Base-by-base conservation (phyloP, 345 rosid genomes). In the Hibiscus tridactylites region DNA sequence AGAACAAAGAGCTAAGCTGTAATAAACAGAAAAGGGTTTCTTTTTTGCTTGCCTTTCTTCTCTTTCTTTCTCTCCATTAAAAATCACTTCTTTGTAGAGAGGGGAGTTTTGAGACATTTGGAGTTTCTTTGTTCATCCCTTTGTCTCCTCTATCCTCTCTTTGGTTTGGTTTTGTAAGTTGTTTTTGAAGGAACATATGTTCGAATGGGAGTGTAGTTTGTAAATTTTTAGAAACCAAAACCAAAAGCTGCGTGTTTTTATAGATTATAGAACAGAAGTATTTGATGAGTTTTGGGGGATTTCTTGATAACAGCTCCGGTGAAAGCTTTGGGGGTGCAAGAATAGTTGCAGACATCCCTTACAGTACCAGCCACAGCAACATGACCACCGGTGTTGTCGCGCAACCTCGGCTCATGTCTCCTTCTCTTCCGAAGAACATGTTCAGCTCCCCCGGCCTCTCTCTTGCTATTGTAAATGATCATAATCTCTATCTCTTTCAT, bases 261-360 rank as follows among this genome's bases (percentile, higher is more conserved):
- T 11, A 65, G 68, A 42, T 19, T 44, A 11, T 2, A 65, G 54
- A 65, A 44, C 28, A 26, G 29, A 0, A 26, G 28, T 50, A 37
- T 79, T 82, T 87, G 65, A 87, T 90, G 95, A 90, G 88, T 85
- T 86, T 90, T 82, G 95, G 91, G 82, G 91, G 91, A 33, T 89
- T 87, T 74, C 83, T 87, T 42, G 95, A 86, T 35, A 85, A 70
- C 78, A 68, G 75, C 68, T 73, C 84, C 19, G 86, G 77, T 1
- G 84, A 84, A 67, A 88, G 63, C n/a, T 28, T 59, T 28, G 63
- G 83, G 6, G 83, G 85, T 75, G 83, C 80, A 66, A 83, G 83
- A 80, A 73, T 83, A 65, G 84, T 81, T 33, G 79, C 82, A 31
- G 83, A 79, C 68, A 79, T 79, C 50, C 80, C 88, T 9, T 85